Evolutionary conservation across 192 early-diverging fungal species (phyloP), one percentile per base, ranked within the genome.

Genomic region (Podila horticola): DNA sequence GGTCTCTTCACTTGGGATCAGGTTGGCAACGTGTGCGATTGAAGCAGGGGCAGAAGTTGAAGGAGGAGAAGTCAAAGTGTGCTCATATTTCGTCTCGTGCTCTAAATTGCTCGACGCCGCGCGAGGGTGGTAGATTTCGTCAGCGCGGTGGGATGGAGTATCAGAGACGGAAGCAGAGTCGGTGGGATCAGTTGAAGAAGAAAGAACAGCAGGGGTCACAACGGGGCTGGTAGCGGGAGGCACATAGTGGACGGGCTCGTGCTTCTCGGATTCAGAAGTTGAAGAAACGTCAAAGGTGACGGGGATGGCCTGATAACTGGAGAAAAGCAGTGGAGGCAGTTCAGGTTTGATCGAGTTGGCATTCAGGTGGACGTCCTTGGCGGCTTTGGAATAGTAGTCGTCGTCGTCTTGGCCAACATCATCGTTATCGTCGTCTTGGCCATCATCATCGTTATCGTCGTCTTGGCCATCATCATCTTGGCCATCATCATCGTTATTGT

Each of bases 381-480:
- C 22, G 65, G 26, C 52, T 4, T 55, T 6, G 55, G 52, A n/a
- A 62, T n/a, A 33, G 33, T 20, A 63, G 20, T 33, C 33, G 30
- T 24, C 28, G 13, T 60, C 64, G 12, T 71, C 64, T 26, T 49
- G 48, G 5, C n/a, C n/a, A n/a, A n/a, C n/a, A n/a, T n/a, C n/a
- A n/a, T 52, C 41, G 0, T 51, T 24, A 15, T 64, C n/a, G n/a
- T 30, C 28, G 33, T 70, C 66, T 34, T 66, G 48, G 3, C 66
- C 66, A 29, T 75, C 66, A 20, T 66, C 36, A 33, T 62, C 61
- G 17, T 75, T 66, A 24, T 67, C 66, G 20, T 66, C 75, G 8
- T 71, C 64, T 2, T 49, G 49, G n/a, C 62, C 75, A 15, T 64
- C n/a, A 19, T 30, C 28, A 26, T 70, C 66, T 34, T 66, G 48